Conservation (phyloP, 257 asterid genomes). For the Solanum lycopersicoides region DNA sequence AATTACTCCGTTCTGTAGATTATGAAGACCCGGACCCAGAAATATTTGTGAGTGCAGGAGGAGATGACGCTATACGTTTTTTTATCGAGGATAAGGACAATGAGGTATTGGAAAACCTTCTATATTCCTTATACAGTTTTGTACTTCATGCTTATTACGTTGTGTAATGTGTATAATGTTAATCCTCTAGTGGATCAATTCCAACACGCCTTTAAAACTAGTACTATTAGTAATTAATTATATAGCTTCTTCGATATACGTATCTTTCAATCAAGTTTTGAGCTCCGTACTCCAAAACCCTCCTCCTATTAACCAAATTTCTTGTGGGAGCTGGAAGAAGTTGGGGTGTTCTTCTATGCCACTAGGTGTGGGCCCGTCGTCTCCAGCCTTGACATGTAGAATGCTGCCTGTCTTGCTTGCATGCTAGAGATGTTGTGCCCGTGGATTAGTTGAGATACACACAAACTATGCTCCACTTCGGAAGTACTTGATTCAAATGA, state of each 20-base stretch:
- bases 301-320: background rate
- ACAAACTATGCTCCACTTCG: background rate
- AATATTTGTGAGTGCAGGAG: constrained; percentile 69
- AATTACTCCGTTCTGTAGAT: background rate
- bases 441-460: background rate
- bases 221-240: background rate
- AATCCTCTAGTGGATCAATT: background rate
- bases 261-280: background rate
- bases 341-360: background rate
- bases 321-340: background rate
- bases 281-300: background rate
- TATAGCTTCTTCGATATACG: background rate
- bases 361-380: background rate
- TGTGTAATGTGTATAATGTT: background rate
- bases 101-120: constrained; percentile 33
- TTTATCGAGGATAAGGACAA: constrained; percentile 53
- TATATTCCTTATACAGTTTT: background rate
- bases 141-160: background rate
- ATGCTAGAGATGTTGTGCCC: background rate
- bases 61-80: constrained; percentile 80
- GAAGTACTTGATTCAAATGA: background rate
- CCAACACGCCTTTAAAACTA: background rate
- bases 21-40: background rate
- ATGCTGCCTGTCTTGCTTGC: background rate
- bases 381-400: background rate